A percentile compares a stretch with the other conserved stretches of the same genome.
Evolutionary conservation across 1,139 yeast genomes (phyloP).

Genomic region (Trichomonascaceae sp.): DNA sequence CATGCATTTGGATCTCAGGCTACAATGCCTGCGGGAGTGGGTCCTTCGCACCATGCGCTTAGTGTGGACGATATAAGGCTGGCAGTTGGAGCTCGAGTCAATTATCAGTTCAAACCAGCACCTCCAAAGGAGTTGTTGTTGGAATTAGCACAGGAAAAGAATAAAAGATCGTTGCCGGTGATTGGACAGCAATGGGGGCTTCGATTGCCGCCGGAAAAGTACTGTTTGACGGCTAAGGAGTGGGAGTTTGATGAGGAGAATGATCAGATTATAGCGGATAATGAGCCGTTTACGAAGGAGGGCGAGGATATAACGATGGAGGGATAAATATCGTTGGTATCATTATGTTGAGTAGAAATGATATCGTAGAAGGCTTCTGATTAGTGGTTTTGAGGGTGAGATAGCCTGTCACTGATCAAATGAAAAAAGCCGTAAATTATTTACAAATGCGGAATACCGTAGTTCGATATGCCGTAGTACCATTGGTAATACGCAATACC

Average conservation of each 20-base stretch:
- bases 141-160: conserved; percentile 88
- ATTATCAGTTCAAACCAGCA: conserved; percentile 91
- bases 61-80: conserved; percentile 85
- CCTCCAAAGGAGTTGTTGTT: conserved; percentile 88
- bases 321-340: too few species aligned
- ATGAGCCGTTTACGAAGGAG: conserved; percentile 13
- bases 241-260: conserved; percentile 53
- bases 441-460: background rate
- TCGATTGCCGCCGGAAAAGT: conserved; percentile 94
- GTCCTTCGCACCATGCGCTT: conserved; percentile 45
- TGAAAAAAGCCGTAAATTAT: too few species aligned
- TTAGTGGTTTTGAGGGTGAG: too few species aligned
- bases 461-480: background rate
- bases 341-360: too few species aligned
- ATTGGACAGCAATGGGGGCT: conserved; percentile 91
- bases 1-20: conserved; percentile 41
- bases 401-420: too few species aligned
- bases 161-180: conserved; percentile 83
- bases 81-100: conserved; percentile 89
- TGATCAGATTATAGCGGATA: conserved; percentile 29
- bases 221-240: conserved; percentile 80
- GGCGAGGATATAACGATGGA: conserved; percentile 9
- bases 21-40: conserved; percentile 35
- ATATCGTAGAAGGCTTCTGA: too few species aligned
- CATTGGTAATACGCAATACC: too few species aligned